Evolutionary conservation across 176 grass and related monocot species (phyloP).

Genomic region (Phoenix roebelenii): DNA sequence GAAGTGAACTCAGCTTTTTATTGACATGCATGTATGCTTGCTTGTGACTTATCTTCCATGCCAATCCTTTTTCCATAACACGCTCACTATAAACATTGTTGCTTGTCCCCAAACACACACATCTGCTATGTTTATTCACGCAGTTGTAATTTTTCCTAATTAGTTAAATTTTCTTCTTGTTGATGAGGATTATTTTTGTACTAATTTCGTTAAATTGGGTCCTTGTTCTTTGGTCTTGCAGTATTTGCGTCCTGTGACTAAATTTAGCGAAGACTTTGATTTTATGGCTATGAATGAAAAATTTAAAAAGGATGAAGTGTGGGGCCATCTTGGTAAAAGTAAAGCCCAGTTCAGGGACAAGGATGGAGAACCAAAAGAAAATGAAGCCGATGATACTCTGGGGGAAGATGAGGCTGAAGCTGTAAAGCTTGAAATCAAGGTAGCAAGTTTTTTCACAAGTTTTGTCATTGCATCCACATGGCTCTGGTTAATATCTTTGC

Average conservation of each 20-base stretch:
- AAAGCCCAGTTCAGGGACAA: conserved; percentile 32
- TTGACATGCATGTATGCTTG: too few species aligned
- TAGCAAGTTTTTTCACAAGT: conserved; percentile 5
- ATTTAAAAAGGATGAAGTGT: conserved; percentile 98
- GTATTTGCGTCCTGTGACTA: conserved; percentile 43
- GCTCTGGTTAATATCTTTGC: background rate
- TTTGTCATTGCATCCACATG: background rate
- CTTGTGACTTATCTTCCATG: too few species aligned
- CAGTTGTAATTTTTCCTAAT: too few species aligned
- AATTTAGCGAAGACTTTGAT: conserved; percentile 89
- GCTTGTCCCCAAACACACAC: too few species aligned
- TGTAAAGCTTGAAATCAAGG: conserved; percentile 30
- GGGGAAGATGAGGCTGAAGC: conserved; percentile 43
- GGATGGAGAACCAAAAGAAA: conserved; percentile 36
- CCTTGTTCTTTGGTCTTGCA: conserved; percentile 8
- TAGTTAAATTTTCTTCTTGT: too few species aligned
- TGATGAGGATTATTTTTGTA: too few species aligned
- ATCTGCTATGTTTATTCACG: too few species aligned
- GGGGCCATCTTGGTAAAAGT: conserved; percentile 90
- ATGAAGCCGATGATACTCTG: conserved; percentile 43
- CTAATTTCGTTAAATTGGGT: too few species aligned
- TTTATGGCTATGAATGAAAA: conserved; percentile 98
- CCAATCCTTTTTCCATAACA: too few species aligned
- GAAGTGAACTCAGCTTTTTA: too few species aligned
- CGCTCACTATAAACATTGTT: too few species aligned